These are phyloP conservation scores for Linnemannia hyalina DNA, from an alignment of 192 early-diverging fungal genomes.

Conservation along the genomic window DNA sequence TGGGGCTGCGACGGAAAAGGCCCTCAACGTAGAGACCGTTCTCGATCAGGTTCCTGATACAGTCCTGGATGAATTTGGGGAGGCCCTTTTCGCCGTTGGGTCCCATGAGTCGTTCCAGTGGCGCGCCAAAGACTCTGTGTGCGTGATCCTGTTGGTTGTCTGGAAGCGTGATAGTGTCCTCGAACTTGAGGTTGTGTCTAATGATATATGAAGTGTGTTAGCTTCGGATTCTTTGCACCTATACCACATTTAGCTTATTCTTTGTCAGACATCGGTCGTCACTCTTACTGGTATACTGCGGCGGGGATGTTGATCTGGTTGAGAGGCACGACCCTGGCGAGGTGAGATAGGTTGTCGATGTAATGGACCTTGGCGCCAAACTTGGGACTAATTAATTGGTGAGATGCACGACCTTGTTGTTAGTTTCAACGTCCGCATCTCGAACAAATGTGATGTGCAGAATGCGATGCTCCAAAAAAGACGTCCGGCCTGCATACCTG, in stretches of 20 bases:
- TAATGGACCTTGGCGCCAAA: constrained; percentile 90
- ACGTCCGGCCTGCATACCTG: constrained; percentile 68
- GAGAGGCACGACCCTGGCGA: constrained; percentile 76
- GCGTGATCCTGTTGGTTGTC: constrained; percentile 43
- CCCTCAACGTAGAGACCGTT: constrained; percentile 84
- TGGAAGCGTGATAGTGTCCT: constrained; percentile 59
- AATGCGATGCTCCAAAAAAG: neutral
- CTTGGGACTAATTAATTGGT: constrained; percentile 77
- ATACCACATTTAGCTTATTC: neutral
- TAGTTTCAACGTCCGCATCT: neutral
- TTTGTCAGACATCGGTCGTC: neutral
- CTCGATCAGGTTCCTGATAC: constrained; percentile 72
- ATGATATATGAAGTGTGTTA: neutral
- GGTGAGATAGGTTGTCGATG: constrained; percentile 76
- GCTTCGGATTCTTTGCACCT: neutral
- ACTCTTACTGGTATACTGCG: constrained; percentile 69
- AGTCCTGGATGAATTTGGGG: constrained; percentile 80
- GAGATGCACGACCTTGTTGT: neutral
- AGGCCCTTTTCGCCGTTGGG: constrained; percentile 78
- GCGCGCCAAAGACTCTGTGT: constrained; percentile 78
- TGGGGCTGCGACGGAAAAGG: constrained; percentile 89
- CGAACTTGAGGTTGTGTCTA: constrained; percentile 61
- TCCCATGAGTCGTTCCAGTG: constrained; percentile 83
- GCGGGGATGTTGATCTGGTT: constrained; percentile 84
- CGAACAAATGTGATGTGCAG: neutral